Base-by-base conservation (phyloP, 345 rosid species). In the Kandelia obovata region DNA sequence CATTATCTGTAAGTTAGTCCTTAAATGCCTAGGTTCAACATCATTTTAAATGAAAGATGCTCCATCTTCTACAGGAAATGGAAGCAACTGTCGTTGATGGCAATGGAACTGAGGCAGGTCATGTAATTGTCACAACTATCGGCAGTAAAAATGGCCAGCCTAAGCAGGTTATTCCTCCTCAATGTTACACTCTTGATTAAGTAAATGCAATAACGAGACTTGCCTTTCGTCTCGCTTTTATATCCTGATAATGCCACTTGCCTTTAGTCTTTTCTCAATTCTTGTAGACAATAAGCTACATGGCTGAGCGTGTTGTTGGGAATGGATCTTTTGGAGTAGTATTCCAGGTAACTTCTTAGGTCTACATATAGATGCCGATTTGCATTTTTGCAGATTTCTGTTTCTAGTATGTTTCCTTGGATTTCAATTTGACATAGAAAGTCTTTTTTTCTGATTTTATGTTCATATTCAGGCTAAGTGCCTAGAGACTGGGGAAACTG, bases 281-380 rank as follows among this genome's bases (percentile, higher is more conserved):
- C 26, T 55, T 82, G 69, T 75, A 90, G 96, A 90, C 96, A 23
- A 87, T 88, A 69, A 90, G 96, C 79, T 92, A 92, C 72, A 89
- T 95, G 98, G 99, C 99, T 30, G 99, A 95, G 82, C 92, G 97
- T 57, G 86, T 89, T 25, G 97, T 95, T 57, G 98, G 99, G 58
- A 89, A 89, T 53, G 99, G 99, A 70, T 95, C 99, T 53, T 95
- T 95, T 80, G 99, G 98, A 70, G 87, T 92, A 58, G 99, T 92
- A 10, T 92, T 95, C 73, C 98, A 92, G 96, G 99, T 90, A 49
- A 68, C 62, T 65, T 73, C 31, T 27, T 27, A 25, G 25, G 21
- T 49, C 37, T 25, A 20, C 6, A n/a, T 23, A 26, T 39, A 20
- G 46, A 15, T 39, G 9, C 26, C 61, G 23, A 39, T 67, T 49